Evolutionary conservation across 2,329 filamentous ascomycete genomes (phyloP), one percentile per base, ranked within the genome.

Genomic region (Scedosporium apiospermum): DNA sequence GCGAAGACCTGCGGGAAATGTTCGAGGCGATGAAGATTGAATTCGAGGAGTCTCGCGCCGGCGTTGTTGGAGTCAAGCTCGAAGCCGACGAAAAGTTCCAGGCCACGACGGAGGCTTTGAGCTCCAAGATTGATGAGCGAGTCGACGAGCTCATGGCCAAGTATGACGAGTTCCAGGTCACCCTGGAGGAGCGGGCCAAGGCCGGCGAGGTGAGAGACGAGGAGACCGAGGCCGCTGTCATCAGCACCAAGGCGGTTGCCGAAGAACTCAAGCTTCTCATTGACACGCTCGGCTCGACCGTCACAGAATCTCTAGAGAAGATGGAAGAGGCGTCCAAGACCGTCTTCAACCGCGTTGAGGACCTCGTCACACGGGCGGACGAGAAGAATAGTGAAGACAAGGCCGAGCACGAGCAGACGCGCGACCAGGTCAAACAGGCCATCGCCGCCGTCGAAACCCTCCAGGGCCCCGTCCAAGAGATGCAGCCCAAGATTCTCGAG

Each of bases 201-300:
- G 82, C 88, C 41, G 85, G 86, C 62, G 91, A 93, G 68, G 87
- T 89, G 66, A 88, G 89, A 63, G 86, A 90, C 38, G 76, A 83
- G 41, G 84, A 89, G 66, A 87, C 92, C 65, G 85, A 93, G 64
- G 87, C 89, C 62, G 85, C 91, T 4, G 79, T 96, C 6, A 80
- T 86, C 16, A 84, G 82, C 65, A 93, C 89, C 27, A 96, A 92
- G 75, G 81, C 84, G 4, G 84, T 96, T 61, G 87, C 91, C 0
- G 93, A 97, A 65, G 95, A 98, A 68, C 84, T 98, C 64, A 93
- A 91, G 73, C 78, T 90, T 7, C 85, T 96, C 1, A 88, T 96
- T 63, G 92, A 96, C 68, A 92, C 90, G 0, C 87, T 97, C 57
- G 90, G 91, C 6, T 85, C 86, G 42, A 88, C 87, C 6, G 86